Base-by-base conservation (phyloP, 2,329 filamentous ascomycete species). In the Thermochaetoides dissita region DNA sequence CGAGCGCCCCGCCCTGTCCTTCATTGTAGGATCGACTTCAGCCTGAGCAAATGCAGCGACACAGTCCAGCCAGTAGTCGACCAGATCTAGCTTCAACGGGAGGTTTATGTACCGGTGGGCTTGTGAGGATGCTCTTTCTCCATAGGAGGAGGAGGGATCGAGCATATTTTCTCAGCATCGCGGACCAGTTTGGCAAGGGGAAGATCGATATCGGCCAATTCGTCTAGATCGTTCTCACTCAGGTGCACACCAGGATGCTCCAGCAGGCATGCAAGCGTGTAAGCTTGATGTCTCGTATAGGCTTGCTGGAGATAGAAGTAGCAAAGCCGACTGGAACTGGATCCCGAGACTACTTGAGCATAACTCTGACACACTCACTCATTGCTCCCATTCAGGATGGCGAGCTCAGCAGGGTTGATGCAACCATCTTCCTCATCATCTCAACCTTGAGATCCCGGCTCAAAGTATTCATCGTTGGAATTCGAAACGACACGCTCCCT, bases 221-320 rank as follows among this genome's bases (percentile, higher is more conserved):
- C 34, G 31, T 31, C 24, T 7, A 39, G 28, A 28, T 37, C 39
- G 6, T 28, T 2, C 33, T 40, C 32, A 8, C 28, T 24, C 5
- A 36, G 7, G n/a, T 34, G 40, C 41, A 39, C 37, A 31, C 9
- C 24, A 2, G 37, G 38, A 17, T 39, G 36, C 11, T 38, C 41
- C 8, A 46, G 33, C n/a, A 44, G 12, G 34, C 33, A 42, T 12
- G 39, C 17, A 6, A 46, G 9, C 7, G 35, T 39, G 3, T 31
- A 28, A 5, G 42, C 28, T 8, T 31, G 24, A 10, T 36, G 37
- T 7, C 10, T 31, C 8, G 28, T 37, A 34, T 37, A 46, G 3
- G 45, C 45, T 33, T 46, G 41, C 10, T 35, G 34, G 11, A 46
- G 32, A 32, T 46, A 44, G 4, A 36, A 41, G 36, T 30, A 42